These are phyloP conservation scores for Rhinocladiella similis DNA, from an alignment of 2,329 filamentous ascomycete species.

Conservation along the genomic window DNA sequence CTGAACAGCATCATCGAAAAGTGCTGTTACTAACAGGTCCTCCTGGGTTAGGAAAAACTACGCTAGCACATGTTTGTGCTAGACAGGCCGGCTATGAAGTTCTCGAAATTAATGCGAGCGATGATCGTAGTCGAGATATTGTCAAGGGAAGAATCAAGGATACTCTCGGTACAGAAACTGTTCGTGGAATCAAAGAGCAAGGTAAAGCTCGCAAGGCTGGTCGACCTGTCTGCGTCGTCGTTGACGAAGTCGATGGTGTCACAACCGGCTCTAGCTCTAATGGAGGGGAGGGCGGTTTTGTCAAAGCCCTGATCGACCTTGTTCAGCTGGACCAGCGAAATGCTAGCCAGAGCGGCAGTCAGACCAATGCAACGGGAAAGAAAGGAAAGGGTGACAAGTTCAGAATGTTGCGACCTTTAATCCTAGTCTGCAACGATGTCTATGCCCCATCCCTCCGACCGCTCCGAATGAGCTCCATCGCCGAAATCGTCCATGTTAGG, in stretches of 20 bases:
- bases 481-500: slow-evolving; percentile 88
- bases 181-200: slow-evolving; percentile 62
- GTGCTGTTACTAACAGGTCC: slow-evolving; percentile 88
- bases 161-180: slow-evolving; percentile 89
- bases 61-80: slow-evolving; percentile 92
- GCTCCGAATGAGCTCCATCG: slow-evolving; percentile 77
- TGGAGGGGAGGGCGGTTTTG: slow-evolving; percentile 87
- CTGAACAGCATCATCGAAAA: slow-evolving; percentile 79
- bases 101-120: slow-evolving; percentile 95
- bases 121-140: slow-evolving; percentile 85
- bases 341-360: slow-evolving; percentile 36
- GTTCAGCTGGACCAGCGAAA: slow-evolving; percentile 86
- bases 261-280: slow-evolving; percentile 72
- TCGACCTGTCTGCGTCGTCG: slow-evolving; percentile 86
- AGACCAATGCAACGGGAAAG: slow-evolving; percentile 24
- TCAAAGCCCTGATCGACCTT: slow-evolving; percentile 91
- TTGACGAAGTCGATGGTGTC: slow-evolving; percentile 96
- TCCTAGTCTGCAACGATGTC: slow-evolving; percentile 95
- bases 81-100: slow-evolving; percentile 94
- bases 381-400: slow-evolving; percentile 82
- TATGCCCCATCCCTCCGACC: slow-evolving; percentile 88
- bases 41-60: slow-evolving; percentile 93
- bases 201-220: slow-evolving; percentile 67
- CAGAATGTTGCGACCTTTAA: slow-evolving; percentile 79
- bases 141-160: slow-evolving; percentile 90